Evolutionary conservation across 2,329 filamentous ascomycete species (phyloP), one percentile per base, ranked within the genome.

Genomic region (Aspergillus niger): DNA sequence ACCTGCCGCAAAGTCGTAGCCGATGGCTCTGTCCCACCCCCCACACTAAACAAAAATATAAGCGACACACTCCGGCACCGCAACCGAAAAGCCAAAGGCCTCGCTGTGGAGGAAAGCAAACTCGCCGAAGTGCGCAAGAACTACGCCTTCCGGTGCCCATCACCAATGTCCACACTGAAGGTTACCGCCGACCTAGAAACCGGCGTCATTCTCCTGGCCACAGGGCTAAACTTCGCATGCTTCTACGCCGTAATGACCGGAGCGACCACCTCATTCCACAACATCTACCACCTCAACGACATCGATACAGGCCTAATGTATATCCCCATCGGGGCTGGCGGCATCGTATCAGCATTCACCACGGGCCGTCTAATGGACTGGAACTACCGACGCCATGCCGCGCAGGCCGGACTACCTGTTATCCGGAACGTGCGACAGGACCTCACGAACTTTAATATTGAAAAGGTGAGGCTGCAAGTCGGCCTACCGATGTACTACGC

Each of bases 161-260:
- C 5, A 68, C 71, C 5, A 8, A 32, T 50, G 28, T 28, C 47
- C 24, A 73, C 75, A 3, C 61, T 81, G 7, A 62, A 60, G 8
- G 69, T 81, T 5, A 65, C 77, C 6, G 65, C 72, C 26, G 70
- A 77, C 39, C 72, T 75, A 41, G 76, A 79, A 55, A 76, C 74
- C 1, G 67, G 64, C 1, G 59, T 77, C 4, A 66, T 79, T 43
- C 66, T 81, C 1, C 61, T 79, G 20, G 70, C 74, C n/a, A 76
- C 73, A 13, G 75, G 71, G 0, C 60, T 80, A 6, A 67, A 82
- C 30, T 84, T 83, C 64, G 79, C 79, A 3, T 77, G 76, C 3
- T 83, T 80, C 70, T 82, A 82, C 67, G 77, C 77, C 41, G 72
- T 83, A 11, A 77, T 78, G 38, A 76, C 80, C 2, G 73, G 76